These are phyloP conservation scores for Epichloe gansuensis DNA, from an alignment of 2,329 filamentous ascomycete genomes.

Conservation along the genomic window DNA sequence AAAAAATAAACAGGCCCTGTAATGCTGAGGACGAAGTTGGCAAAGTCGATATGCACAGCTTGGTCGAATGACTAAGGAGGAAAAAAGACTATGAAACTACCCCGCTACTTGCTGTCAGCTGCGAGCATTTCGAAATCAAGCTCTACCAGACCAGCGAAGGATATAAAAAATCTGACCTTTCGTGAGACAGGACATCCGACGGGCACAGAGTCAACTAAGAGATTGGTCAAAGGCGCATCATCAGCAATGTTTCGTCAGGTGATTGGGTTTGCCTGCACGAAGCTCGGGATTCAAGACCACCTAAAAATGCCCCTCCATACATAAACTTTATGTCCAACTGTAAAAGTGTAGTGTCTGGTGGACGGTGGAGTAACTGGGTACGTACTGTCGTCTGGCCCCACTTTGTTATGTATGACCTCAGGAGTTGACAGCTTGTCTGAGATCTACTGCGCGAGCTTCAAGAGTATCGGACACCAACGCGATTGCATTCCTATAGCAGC, in stretches of 20 bases:
- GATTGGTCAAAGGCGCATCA: background rate
- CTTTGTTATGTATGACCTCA: background rate
- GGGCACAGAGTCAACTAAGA: background rate
- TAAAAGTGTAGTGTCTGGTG: background rate
- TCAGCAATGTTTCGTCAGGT: conserved; percentile 1
- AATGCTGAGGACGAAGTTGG: background rate
- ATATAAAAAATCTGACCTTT: background rate
- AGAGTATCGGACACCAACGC: background rate
- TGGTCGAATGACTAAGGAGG: background rate
- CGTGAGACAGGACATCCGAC: background rate
- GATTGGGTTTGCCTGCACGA: conserved; percentile 1
- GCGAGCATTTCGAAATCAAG: background rate
- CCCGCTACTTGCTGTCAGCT: conserved; percentile 1
- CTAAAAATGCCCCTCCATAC: background rate
- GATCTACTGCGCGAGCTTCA: background rate
- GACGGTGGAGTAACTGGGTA: background rate
- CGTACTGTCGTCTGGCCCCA: background rate
- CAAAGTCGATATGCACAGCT: background rate
- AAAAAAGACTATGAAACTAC: background rate
- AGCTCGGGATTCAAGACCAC: background rate
- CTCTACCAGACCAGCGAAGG: background rate
- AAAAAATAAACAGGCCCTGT: background rate
- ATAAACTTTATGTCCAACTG: no score
- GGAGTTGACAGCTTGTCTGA: conserved; percentile 3
- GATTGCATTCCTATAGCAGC: background rate